These are phyloP conservation scores for Cutaneotrichosporon sp. DNA, from an alignment of 1,284 basidiomycete species.

Conservation along the genomic window DNA sequence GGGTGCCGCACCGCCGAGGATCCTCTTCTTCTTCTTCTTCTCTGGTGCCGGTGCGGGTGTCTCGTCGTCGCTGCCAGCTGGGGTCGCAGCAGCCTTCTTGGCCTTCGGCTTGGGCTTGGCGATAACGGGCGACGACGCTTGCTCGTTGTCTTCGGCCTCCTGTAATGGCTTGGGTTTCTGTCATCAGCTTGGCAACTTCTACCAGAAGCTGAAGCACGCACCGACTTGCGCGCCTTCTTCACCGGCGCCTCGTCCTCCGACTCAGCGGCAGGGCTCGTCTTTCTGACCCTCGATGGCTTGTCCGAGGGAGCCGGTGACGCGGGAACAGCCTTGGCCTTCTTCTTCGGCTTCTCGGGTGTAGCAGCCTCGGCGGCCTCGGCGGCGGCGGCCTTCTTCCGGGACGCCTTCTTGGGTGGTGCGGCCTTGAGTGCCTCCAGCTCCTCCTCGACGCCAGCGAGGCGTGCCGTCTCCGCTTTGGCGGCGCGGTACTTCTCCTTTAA, in stretches of 20 bases:
- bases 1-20: conserved; percentile 32
- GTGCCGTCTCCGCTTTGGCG: conserved; percentile 33
- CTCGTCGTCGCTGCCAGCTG: conserved; percentile 1
- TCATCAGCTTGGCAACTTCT: not conserved
- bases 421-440: conserved; percentile 34
- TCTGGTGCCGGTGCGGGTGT: not conserved
- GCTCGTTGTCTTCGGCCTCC: conserved; percentile 2
- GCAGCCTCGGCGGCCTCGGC: conserved; percentile 4
- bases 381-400: not conserved
- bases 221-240: conserved; percentile 35
- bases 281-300: conserved; percentile 1
- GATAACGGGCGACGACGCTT: not conserved
- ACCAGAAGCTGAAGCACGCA: not conserved
- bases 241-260: conserved; percentile 30
- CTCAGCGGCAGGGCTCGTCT: conserved; percentile 29
- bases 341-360: not conserved
- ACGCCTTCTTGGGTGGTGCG: conserved; percentile 10
- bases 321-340: conserved; percentile 19
- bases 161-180: conserved; percentile 5
- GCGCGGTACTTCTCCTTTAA: conserved; percentile 31
- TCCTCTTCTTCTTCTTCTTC: conserved; percentile 42
- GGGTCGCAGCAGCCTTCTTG: conserved; percentile 4
- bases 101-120: not conserved
- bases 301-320: not conserved
- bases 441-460: conserved; percentile 36